Conservation (phyloP, 495 filamentous ascomycete genomes). For the Neurospora sublineolata region DNA sequence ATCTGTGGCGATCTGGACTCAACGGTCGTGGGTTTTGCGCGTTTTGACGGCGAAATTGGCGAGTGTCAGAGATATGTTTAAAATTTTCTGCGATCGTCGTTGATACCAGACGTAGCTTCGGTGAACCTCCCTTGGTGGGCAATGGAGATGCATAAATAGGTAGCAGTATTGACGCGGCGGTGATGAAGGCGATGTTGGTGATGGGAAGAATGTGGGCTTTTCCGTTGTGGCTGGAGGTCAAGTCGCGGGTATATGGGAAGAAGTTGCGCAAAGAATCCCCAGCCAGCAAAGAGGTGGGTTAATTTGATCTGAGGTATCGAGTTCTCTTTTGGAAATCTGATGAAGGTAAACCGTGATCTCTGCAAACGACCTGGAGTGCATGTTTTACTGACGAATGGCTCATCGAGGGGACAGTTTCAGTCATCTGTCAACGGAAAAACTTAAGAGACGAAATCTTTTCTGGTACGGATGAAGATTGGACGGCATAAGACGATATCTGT, state of each 20-base stretch:
- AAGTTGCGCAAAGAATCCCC: too few relatives aligned
- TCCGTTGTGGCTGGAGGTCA: background rate
- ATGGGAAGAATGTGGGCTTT: background rate
- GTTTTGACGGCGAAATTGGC: background rate
- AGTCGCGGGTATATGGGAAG: background rate
- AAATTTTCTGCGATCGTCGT: background rate
- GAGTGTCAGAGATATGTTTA: background rate
- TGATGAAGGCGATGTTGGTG: background rate
- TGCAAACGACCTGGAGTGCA: background rate
- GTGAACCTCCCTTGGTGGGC: background rate
- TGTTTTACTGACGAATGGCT: background rate
- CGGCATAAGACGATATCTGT: background rate
- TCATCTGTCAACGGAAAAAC: background rate
- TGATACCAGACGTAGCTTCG: too few relatives aligned
- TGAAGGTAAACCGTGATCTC: background rate
- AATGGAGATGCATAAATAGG: background rate
- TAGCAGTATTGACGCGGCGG: background rate
- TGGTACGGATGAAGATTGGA: background rate
- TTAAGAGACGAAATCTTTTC: background rate
- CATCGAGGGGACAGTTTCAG: background rate
- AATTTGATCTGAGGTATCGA: too few relatives aligned
- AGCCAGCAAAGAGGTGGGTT: too few relatives aligned
- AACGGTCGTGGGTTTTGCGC: background rate
- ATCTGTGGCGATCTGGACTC: background rate
- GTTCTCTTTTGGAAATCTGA: background rate